phyloP scores from a whole-genome alignment of 805 yeast species.

The Yamadazyma laniorum region DNA sequence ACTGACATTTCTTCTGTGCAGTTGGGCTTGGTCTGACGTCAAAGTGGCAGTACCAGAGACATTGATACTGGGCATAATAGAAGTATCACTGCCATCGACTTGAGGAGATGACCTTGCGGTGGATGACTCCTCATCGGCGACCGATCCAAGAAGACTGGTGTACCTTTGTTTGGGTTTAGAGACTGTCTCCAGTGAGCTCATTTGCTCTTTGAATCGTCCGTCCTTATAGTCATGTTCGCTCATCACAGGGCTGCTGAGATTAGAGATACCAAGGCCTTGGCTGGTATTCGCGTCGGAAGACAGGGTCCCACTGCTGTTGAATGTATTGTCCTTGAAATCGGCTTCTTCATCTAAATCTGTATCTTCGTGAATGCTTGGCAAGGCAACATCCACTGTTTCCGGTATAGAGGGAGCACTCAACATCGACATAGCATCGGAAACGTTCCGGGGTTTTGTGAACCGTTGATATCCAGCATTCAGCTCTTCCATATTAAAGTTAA shows the following conservation, averaged over 20 bases:
- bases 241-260: slow-evolving; percentile 24
- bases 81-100: background rate
- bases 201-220: slow-evolving; percentile 27
- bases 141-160: slow-evolving; percentile 22
- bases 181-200: slow-evolving; percentile 23
- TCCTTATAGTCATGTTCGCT: slow-evolving; percentile 19
- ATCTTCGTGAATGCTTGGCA: slow-evolving; percentile 38
- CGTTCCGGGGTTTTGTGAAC: slow-evolving; percentile 30
- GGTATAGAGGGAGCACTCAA: slow-evolving; percentile 35
- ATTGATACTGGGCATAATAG: slow-evolving; percentile 10
- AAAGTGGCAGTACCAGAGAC: background rate
- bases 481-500: slow-evolving; percentile 24
- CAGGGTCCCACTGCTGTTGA: slow-evolving; percentile 9
- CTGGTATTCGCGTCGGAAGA: slow-evolving; percentile 5
- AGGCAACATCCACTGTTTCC: slow-evolving; percentile 38
- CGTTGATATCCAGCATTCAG: slow-evolving; percentile 23
- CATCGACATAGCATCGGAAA: slow-evolving; percentile 21
- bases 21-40: background rate
- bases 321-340: slow-evolving; percentile 15
- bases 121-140: slow-evolving; percentile 5
- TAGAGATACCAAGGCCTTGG: slow-evolving; percentile 12
- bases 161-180: slow-evolving; percentile 18
- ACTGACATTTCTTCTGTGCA: slow-evolving; percentile 10
- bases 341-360: slow-evolving; percentile 19
- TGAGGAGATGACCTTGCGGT: slow-evolving; percentile 1